Evolutionary conservation across 768 basidiomycete species (phyloP).

Genomic region (Pulveroboletus ravenelii): DNA sequence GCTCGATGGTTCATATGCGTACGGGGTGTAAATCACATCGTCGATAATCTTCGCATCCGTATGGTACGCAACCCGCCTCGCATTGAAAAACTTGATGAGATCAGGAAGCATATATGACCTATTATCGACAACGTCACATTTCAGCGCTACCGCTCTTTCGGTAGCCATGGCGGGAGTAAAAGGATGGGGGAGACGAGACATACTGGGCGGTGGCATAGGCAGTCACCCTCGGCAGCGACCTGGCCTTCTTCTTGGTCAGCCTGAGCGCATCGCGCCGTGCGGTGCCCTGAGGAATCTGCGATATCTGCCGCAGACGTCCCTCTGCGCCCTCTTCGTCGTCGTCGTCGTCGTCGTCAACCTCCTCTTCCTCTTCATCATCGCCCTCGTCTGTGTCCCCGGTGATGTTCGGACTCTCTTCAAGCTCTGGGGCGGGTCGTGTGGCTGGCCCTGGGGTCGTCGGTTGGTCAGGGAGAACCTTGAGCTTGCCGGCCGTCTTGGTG

Average conservation of each 20-base stretch:
- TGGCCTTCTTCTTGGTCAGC: slow-evolving; percentile 93
- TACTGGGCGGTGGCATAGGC: slow-evolving; percentile 93
- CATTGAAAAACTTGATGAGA: slow-evolving; percentile 84
- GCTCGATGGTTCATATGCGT: slow-evolving; percentile 61
- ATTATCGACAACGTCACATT: neutral
- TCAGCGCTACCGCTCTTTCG: neutral
- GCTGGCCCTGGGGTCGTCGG: slow-evolving; percentile 48
- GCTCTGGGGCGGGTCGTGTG: slow-evolving; percentile 15
- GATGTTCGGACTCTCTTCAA: slow-evolving; percentile 44
- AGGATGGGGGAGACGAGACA: slow-evolving; percentile 5
- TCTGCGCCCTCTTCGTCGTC: slow-evolving; percentile 55
- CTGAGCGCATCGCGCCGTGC: slow-evolving; percentile 86
- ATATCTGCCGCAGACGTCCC: slow-evolving; percentile 63
- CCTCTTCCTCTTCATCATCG: slow-evolving; percentile 57
- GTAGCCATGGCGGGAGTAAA: neutral
- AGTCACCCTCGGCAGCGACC: slow-evolving; percentile 87
- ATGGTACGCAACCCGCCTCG: slow-evolving; percentile 75
- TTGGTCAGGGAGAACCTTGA: slow-evolving; percentile 85
- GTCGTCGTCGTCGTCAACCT: slow-evolving; percentile 44
- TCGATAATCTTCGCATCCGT: slow-evolving; percentile 87
- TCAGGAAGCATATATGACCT: slow-evolving; percentile 90
- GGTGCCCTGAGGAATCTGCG: slow-evolving; percentile 90
- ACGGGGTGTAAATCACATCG: slow-evolving; percentile 93
- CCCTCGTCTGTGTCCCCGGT: slow-evolving; percentile 70
- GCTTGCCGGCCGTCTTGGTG: slow-evolving; percentile 78